Base-by-base conservation (phyloP, 2,329 filamentous ascomycete species). In the Aureobasidium melanogenum region DNA sequence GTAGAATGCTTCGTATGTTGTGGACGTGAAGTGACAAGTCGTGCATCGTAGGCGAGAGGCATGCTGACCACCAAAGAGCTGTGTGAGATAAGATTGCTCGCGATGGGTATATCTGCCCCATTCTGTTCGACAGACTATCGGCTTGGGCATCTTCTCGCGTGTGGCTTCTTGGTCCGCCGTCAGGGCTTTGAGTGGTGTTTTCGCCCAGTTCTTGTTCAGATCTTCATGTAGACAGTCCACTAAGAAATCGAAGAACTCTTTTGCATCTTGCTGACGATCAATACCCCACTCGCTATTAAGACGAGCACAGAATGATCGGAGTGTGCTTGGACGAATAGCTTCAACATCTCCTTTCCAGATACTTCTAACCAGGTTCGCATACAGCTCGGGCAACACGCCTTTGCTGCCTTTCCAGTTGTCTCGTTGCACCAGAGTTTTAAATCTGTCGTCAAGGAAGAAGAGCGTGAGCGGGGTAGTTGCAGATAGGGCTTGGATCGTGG, bases 211-310 rank as follows among this genome's bases (percentile, higher is more conserved):
- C 7, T 80, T 74, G 71, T 96, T 95, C 5, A 95, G 86, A 73
- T 99, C 94, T 70, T 94, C 89, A 67, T 93, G 88, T 14, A 97
- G 79, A 66, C 88, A 86, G 58, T 89, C 86, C 39, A 96, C 80
- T 28, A 97, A 73, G 69, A 95, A 96, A 48, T 86, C 85, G 66
- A 93, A 86, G 67, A 96, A 96, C 69, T 97, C 94, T 66, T 92
- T 88, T 1, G 91, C 88, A 69, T 99, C 94, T 74, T 97, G 94
- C 71, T 97, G 93, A 54, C 84, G 78, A 26, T 80, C 79, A 43
- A 89, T 87, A 15, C 87, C 89, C 77, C 91, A 94, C 66, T 84
- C 80, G 7, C 82, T 79, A 62, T 84, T 84, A 65, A 86, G 75
- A 19, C 84, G 80, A 5, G 82, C 83, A 67, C 87, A 87, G 63